Evolutionary conservation across 768 basidiomycete genomes (phyloP).

Genomic region (Glaciozyma martinii): DNA sequence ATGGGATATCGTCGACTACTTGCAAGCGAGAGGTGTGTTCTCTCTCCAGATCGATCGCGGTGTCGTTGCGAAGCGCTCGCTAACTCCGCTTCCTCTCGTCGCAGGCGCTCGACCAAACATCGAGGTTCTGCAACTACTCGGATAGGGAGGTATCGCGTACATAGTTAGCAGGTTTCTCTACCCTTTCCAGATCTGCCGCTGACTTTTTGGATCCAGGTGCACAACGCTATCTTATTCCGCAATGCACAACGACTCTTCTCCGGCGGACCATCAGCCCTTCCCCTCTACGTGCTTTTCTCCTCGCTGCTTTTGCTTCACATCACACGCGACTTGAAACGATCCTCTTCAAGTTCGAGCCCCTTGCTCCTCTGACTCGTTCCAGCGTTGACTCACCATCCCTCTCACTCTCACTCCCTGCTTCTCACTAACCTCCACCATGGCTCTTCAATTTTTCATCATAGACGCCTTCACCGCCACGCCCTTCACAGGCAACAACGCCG

Average conservation of each 20-base stretch:
- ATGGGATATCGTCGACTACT: conserved; percentile 60
- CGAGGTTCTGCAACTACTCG: neutral
- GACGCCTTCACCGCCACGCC: neutral
- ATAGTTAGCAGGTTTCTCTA: too few species aligned
- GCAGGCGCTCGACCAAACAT: conserved; percentile 28
- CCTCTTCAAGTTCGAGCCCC: neutral
- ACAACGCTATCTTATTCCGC: too few species aligned
- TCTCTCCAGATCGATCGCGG: too few species aligned
- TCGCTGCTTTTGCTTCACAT: too few species aligned
- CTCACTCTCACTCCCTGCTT: neutral
- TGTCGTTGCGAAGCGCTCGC: too few species aligned
- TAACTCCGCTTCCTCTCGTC: conserved; percentile 32
- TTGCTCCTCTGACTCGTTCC: neutral
- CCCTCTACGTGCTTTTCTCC: neutral
- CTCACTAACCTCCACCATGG: neutral
- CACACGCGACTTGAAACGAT: too few species aligned
- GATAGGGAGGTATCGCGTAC: too few species aligned
- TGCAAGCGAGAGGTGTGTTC: conserved; percentile 47
- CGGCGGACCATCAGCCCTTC: too few species aligned
- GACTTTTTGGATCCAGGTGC: too few species aligned
- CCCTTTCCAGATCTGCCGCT: neutral
- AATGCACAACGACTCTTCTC: too few species aligned
- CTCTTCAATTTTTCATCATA: neutral
- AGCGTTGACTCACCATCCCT: neutral
- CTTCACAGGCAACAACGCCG: conserved; percentile 38